Base-by-base conservation (phyloP, 441 rosid genomes). In the Mallotus repandus region DNA sequence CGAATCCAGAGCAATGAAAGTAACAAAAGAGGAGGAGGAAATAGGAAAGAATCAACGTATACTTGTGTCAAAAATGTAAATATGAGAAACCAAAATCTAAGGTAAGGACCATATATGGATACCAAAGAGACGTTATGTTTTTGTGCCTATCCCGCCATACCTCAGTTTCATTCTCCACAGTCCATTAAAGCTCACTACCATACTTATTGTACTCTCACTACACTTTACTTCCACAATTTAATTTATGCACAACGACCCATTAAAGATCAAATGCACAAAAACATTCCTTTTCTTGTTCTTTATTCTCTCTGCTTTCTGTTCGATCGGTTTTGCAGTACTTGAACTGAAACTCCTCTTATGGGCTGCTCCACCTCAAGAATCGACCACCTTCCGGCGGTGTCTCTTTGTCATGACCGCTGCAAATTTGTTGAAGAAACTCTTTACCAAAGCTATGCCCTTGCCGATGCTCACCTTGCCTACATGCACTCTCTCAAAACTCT, bases 351-450 rank as follows among this genome's bases (percentile, higher is more conserved):
- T 45, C 15, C 25, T 13, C 60, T 43, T 56, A 6, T 90, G 99
- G 99, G 99, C 74, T 95, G 99, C 76, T 72, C 94, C 69, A 83
- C 83, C 81, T 95, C 99, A 0, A 90, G 88, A 84, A 79, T 90
- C 52, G 96, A 95, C 81, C 91, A 90, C 76, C 90, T 90, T 2
- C 98, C 96, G 65, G 98, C 92, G 72, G 98, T 95, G 43, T 80
- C 86, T 50, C 85, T 91, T 13, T 95, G 99, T 81, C 89, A 89
- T 43, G 84, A 95, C 45, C 90, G 99, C 21, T 89, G 96, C 74
- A 19, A 45, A 62, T 88, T 78, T 73, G 76, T 93, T 11, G 94
- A 88, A 46, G 88, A 88, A 5, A 97, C 98, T 12, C 86, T 93
- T 69, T 87, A 59, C 8, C 92, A 82, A 38, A 86, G 99, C 63